Percentiles rank a stretch among this genome's conserved stretches.
Evolutionary conservation across 2,329 filamentous ascomycete species (phyloP).

Genomic region (Penicillium hordei): DNA sequence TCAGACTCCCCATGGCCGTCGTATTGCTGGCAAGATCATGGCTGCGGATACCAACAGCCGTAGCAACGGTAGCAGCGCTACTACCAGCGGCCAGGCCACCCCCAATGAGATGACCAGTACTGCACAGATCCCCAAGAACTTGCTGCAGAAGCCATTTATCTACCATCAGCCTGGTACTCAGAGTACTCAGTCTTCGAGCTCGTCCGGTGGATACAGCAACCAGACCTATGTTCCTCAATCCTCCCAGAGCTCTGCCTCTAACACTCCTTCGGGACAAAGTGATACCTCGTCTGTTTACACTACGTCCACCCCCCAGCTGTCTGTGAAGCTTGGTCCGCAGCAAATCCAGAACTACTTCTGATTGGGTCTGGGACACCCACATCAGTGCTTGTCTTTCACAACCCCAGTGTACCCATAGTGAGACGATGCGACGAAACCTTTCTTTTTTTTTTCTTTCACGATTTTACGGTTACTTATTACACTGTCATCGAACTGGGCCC

Average conservation of each 20-base stretch:
- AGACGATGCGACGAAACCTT: conserved; percentile 36
- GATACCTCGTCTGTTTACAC: conserved; percentile 35
- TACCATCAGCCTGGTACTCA: conserved; percentile 30
- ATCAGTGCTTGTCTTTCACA: conserved; percentile 23
- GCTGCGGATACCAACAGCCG: conserved; percentile 51
- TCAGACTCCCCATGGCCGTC: conserved; percentile 88
- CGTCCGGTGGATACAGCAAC: conserved; percentile 28
- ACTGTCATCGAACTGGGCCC: conserved; percentile 28
- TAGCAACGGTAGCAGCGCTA: conserved; percentile 35
- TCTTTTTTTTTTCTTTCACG: conserved; percentile 22
- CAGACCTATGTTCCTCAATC: conserved; percentile 27
- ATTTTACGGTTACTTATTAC: conserved; percentile 27
- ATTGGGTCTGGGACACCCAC: conserved; percentile 19
- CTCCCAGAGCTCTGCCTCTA: conserved; percentile 20
- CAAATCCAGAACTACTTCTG: conserved; percentile 38
- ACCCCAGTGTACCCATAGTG: conserved; percentile 41
- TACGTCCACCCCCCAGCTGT: conserved; percentile 29
- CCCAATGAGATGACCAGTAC: conserved; percentile 41
- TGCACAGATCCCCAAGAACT: conserved; percentile 35
- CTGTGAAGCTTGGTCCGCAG: conserved; percentile 29
- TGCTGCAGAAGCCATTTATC: conserved; percentile 33
- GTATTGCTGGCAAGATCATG: conserved; percentile 84
- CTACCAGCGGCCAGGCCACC: conserved; percentile 37
- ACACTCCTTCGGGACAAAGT: conserved; percentile 29
- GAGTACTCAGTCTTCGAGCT: conserved; percentile 25